Percentiles rank a stretch among this genome's conserved stretches.
Conservation (phyloP, 192 early-diverging fungal species). For the Gaertneriomyces sp. region DNA sequence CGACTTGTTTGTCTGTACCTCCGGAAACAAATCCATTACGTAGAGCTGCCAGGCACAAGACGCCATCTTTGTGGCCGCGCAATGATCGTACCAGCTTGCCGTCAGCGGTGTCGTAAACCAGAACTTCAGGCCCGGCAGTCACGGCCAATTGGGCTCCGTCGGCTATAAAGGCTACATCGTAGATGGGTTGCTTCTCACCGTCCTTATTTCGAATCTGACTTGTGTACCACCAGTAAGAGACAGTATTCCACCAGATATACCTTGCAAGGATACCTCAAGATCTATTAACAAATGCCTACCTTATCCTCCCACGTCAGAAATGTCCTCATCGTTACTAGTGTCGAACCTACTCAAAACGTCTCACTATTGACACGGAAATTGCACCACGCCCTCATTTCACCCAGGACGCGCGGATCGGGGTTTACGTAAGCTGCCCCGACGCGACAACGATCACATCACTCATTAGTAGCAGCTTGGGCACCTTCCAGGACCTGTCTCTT, state of each 20-base stretch:
- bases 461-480: neutral
- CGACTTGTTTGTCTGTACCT: constrained; percentile 59
- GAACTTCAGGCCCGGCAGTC: constrained; percentile 46
- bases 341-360: neutral
- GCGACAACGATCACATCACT: neutral
- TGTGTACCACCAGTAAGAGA: neutral
- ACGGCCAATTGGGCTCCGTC: constrained; percentile 50
- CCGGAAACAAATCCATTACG: constrained; percentile 52
- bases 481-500: neutral
- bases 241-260: neutral
- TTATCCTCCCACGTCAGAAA: constrained; percentile 34
- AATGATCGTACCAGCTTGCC: constrained; percentile 51
- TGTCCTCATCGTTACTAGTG: constrained; percentile 12
- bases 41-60: constrained; percentile 29
- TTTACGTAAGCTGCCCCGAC: neutral
- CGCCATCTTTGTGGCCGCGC: constrained; percentile 54
- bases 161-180: constrained; percentile 48
- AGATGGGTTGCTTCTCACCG: constrained; percentile 45
- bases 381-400: neutral
- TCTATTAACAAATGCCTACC: constrained; percentile 6
- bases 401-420: neutral
- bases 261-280: neutral
- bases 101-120: constrained; percentile 53
- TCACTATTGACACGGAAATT: neutral
- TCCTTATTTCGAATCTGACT: constrained; percentile 42